These are phyloP conservation scores for Acorus gramineus DNA, from an alignment of 106 monocot species.

Conservation along the genomic window DNA sequence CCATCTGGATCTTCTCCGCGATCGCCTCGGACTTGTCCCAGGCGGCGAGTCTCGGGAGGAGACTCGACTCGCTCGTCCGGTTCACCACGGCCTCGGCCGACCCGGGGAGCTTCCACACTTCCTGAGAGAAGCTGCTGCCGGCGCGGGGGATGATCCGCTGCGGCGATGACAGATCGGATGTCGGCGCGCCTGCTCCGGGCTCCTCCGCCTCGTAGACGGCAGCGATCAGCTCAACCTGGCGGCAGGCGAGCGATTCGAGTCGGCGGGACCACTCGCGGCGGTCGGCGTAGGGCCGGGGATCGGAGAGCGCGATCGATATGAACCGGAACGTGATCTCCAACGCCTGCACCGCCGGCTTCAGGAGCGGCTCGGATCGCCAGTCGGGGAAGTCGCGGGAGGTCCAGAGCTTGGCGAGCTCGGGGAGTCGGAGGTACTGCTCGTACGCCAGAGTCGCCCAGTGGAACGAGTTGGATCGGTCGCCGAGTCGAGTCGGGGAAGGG, in stretches of 20 bases:
- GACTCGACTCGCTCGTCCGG: conserved; percentile 65
- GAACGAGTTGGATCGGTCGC: too few relatives aligned
- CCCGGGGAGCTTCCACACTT: conserved; percentile 57
- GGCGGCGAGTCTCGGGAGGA: conserved; percentile 60
- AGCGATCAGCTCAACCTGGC: conserved; percentile 58
- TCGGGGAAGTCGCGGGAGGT: conserved; percentile 36
- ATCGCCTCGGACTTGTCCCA: conserved; percentile 60
- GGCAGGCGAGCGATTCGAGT: conserved; percentile 43
- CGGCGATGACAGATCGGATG: conserved; percentile 18
- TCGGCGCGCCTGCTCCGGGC: conserved; percentile 25
- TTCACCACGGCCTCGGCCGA: conserved; percentile 26
- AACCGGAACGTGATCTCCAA: conserved; percentile 88
- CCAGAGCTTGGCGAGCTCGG: conserved; percentile 41
- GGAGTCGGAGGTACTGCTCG: conserved; percentile 66
- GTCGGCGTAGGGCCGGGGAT: conserved; percentile 54
- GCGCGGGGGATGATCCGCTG: conserved; percentile 31
- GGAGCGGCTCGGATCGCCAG: conserved; percentile 45
- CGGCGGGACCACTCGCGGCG: conserved; percentile 44
- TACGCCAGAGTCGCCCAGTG: conserved; percentile 31
- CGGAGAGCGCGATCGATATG: conserved; percentile 55
- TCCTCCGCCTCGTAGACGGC: conserved; percentile 30
- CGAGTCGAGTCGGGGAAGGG: too few relatives aligned
- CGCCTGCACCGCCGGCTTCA: conserved; percentile 66
- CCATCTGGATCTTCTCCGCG: conserved; percentile 40
- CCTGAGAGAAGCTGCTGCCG: conserved; percentile 23